Conservation (phyloP, 495 filamentous ascomycete species). For the Xylaria grammica region DNA sequence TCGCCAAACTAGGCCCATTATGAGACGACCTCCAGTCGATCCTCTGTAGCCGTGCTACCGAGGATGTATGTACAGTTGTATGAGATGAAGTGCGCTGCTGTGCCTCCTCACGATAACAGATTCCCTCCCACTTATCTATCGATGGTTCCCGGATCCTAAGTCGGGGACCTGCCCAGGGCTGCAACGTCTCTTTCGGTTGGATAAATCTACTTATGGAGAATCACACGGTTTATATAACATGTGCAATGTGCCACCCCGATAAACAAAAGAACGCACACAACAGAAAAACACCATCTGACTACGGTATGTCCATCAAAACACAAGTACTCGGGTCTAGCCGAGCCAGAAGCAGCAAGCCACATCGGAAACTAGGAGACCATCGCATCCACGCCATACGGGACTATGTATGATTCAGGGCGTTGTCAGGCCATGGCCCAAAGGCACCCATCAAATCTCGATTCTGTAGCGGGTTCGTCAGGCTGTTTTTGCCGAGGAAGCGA, state of each 20-base stretch:
- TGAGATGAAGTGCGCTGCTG: neutral
- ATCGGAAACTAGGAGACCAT: neutral
- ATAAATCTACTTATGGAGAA: conserved; percentile 5
- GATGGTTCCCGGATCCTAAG: conserved; percentile 3
- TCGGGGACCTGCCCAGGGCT: too few species aligned
- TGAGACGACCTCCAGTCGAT: conserved; percentile 15
- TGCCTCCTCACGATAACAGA: conserved; percentile 11
- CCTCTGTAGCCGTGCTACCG: neutral
- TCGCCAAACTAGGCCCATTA: neutral
- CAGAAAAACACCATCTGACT: too few species aligned
- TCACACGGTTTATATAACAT: conserved; percentile 5
- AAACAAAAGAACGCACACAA: neutral
- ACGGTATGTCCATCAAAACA: neutral
- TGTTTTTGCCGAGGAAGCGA: neutral
- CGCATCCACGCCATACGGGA: neutral
- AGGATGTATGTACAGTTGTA: neutral
- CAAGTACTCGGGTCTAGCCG: neutral
- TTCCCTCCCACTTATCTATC: neutral
- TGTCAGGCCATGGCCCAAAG: neutral
- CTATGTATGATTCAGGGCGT: too few species aligned
- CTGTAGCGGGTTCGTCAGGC: neutral
- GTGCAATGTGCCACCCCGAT: neutral
- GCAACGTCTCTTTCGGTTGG: conserved; percentile 14
- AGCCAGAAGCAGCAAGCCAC: conserved; percentile 1
- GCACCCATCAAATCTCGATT: neutral